Conservation (phyloP, 495 filamentous ascomycete genomes). For the Durotheca rogersii region DNA sequence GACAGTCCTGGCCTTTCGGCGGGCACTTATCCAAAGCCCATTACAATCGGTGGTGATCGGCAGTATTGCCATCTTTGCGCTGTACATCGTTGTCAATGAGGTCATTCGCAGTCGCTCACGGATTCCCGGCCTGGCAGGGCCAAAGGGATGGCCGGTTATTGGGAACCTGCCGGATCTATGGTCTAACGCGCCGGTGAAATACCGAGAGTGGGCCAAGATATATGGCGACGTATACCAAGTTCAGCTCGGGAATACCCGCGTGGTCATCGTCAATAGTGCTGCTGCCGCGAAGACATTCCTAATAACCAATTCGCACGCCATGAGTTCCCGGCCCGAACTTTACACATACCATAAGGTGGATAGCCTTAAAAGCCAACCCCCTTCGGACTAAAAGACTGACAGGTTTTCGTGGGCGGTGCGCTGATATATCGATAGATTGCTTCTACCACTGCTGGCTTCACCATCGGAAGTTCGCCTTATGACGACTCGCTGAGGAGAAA, state of each 20-base stretch:
- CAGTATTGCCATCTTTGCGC: slow-evolving; percentile 3
- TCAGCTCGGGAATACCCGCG: slow-evolving; percentile 60
- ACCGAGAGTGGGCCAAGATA: slow-evolving; percentile 57
- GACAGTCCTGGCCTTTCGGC: slow-evolving; percentile 1
- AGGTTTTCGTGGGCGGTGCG: slow-evolving; percentile 5
- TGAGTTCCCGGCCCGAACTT: slow-evolving; percentile 60
- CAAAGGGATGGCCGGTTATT: slow-evolving; percentile 58
- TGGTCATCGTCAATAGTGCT: slow-evolving; percentile 62
- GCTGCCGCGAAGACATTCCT: slow-evolving; percentile 59
- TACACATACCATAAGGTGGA: slow-evolving; percentile 71
- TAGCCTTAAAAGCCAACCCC: no score
- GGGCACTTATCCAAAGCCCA: slow-evolving; percentile 1
- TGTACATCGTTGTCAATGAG: slow-evolving; percentile 57
- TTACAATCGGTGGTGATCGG: slow-evolving; percentile 9
- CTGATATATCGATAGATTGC: slow-evolving; percentile 50
- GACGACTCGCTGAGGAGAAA: slow-evolving; percentile 62
- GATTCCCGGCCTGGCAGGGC: slow-evolving; percentile 55
- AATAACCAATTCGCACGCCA: slow-evolving; percentile 54
- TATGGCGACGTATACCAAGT: slow-evolving; percentile 66
- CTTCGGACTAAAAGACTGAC: not conserved
- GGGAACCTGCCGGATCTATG: slow-evolving; percentile 64
- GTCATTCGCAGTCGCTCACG: slow-evolving; percentile 51
- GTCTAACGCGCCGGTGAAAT: slow-evolving; percentile 60
- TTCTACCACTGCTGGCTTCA: slow-evolving; percentile 63
- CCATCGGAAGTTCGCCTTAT: slow-evolving; percentile 65